These are phyloP conservation scores for Purshia tridentata DNA, from an alignment of 306 rosid genomes.

Conservation along the genomic window DNA sequence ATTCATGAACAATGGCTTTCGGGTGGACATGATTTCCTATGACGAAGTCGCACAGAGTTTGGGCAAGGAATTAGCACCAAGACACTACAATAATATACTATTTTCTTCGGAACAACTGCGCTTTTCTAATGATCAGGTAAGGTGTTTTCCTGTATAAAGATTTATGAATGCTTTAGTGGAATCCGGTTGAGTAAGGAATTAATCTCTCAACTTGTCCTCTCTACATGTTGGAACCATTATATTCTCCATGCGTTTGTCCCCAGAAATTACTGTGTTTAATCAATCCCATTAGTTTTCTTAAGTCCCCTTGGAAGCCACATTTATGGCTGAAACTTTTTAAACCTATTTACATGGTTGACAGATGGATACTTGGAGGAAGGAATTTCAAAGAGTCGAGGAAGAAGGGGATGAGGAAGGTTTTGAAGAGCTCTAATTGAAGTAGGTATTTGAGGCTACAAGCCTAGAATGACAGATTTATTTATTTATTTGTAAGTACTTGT, in stretches of 20 bases:
- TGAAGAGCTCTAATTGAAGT: slow-evolving; percentile 53
- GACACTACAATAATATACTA: slow-evolving; percentile 37
- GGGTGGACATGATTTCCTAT: slow-evolving; percentile 50
- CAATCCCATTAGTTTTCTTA: too few species aligned
- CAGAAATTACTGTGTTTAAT: too few species aligned
- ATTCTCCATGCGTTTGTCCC: too few species aligned
- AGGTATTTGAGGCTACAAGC: neutral
- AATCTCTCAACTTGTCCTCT: too few species aligned
- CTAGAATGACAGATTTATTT: neutral
- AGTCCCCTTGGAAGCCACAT: neutral
- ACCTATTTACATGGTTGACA: slow-evolving; percentile 27
- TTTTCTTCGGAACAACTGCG: slow-evolving; percentile 72
- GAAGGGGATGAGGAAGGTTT: slow-evolving; percentile 77
- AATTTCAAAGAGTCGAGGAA: slow-evolving; percentile 56
- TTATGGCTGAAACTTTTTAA: neutral
- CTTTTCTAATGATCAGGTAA: slow-evolving; percentile 72
- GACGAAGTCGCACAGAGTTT: slow-evolving; percentile 48
- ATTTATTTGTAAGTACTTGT: neutral
- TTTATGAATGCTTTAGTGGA: neutral
- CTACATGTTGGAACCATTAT: too few species aligned
- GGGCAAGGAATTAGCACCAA: slow-evolving; percentile 43
- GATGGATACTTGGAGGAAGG: slow-evolving; percentile 62
- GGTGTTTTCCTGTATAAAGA: neutral
- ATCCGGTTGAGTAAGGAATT: neutral
- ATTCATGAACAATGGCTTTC: slow-evolving; percentile 73